Percentiles rank a stretch among this genome's conserved stretches.
These are phyloP conservation scores for Tardiomyces digboiensis DNA, from an alignment of 1,139 yeast genomes.

Conservation along the genomic window DNA sequence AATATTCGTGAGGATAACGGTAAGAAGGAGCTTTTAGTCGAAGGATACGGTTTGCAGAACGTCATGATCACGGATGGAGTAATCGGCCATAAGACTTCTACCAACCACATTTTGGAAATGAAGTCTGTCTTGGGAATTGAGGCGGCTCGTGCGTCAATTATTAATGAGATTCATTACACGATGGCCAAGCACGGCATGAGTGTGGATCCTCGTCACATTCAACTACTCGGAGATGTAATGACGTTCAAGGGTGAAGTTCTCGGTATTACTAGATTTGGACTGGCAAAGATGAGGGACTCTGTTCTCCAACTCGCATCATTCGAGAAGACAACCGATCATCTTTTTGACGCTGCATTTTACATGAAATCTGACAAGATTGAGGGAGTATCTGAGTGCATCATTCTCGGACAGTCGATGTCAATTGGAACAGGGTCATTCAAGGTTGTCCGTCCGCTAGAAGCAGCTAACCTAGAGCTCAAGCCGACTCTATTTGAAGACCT, in stretches of 20 bases:
- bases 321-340: constrained; percentile 97
- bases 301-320: constrained; percentile 95
- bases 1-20: constrained; percentile 73
- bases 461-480: constrained; percentile 9
- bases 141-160: constrained; percentile 91
- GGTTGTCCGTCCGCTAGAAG: constrained; percentile 33
- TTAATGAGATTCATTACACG: constrained; percentile 91
- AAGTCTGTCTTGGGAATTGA: constrained; percentile 90
- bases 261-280: constrained; percentile 96
- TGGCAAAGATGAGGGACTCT: constrained; percentile 97
- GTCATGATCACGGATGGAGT: constrained; percentile 99
- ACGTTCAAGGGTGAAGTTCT: constrained; percentile 97
- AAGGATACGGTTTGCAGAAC: constrained; percentile 93
- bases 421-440: constrained; percentile 97
- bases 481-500: constrained; percentile 21
- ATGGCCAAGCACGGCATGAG: constrained; percentile 99
- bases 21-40: constrained; percentile 85
- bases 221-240: constrained; percentile 96
- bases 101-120: constrained; percentile 91
- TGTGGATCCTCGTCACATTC: constrained; percentile 99
- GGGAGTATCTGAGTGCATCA: constrained; percentile 97
- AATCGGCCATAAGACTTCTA: constrained; percentile 73
- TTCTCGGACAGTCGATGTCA: constrained; percentile 94
- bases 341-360: constrained; percentile 96
- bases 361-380: constrained; percentile 95